Base-by-base conservation (phyloP, 331 rosid genomes). In the Quercus tomentella region DNA sequence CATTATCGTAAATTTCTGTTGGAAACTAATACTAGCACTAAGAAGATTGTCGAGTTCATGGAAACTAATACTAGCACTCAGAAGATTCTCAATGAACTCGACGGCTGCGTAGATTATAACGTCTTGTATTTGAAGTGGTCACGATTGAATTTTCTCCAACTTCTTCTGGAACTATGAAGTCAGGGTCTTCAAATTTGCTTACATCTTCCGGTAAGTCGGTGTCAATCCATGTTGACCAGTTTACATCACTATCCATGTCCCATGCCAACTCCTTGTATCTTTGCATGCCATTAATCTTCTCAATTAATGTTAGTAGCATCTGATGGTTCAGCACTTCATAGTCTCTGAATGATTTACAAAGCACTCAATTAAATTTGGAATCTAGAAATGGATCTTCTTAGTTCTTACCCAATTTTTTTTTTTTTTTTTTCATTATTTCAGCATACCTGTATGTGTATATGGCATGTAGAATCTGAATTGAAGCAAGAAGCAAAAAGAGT, bases 361-460 rank as follows among this genome's bases (percentile, higher is more conserved):
- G n/a, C 6, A 61, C 57, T 4, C 0, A 26, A n/a, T 81, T n/a
- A 74, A 12, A 77, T 31, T 33, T 5, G n/a, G 3, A 57, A 69
- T 60, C 18, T 61, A 56, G 4, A 26, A 33, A 75, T 71, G 4
- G 0, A n/a, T 30, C 18, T 4, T 2, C 15, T 41, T 41, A 41
- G 11, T 8, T 41, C 12, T 1, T 30, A 65, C 9, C 72, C 12
- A 16, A 26, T 28, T 30, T 2, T 61, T 56, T 30, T 51, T 2
- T 61, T 56, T 30, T 51, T 5, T 35, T n/a, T n/a, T 15, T 22
- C 41, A 12, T 7, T 30, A 49, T 54, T 74, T 66, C 49, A 3
- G 67, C 81, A 15, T 82, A 88, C 96, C 92, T 89, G 91, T 75
- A 88, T 43, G 92, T 92, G 86, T 69, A 90, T 72, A 92, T 92